Conservation (phyloP, 495 filamentous ascomycete genomes). For the Hypomontagnella submonticulosa region DNA sequence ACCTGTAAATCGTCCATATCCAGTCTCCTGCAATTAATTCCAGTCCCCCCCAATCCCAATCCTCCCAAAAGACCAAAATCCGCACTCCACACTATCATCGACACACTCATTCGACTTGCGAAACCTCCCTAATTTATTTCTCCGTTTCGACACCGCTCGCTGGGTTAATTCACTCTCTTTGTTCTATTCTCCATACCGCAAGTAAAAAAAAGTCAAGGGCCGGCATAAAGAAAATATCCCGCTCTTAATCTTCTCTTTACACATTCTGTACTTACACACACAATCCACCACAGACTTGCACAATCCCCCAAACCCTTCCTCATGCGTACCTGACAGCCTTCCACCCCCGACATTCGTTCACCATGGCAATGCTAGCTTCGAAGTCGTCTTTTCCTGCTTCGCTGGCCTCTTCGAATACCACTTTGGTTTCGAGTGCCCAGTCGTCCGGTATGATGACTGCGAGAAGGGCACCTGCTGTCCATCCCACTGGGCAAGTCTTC, state of each 20-base stretch:
- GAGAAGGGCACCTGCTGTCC: slow-evolving; percentile 65
- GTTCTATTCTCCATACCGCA: slow-evolving; percentile 19
- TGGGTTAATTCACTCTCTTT: slow-evolving; percentile 28
- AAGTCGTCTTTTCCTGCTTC: slow-evolving; percentile 79
- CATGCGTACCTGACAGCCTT: slow-evolving; percentile 40
- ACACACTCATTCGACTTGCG: slow-evolving; percentile 28
- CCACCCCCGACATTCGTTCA: slow-evolving; percentile 33
- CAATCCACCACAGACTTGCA: background rate
- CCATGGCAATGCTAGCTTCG: slow-evolving; percentile 87
- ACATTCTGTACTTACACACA: background rate
- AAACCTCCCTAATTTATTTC: slow-evolving; percentile 39
- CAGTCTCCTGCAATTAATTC: slow-evolving; percentile 36
- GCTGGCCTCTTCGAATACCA: slow-evolving; percentile 66
- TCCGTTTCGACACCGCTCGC: slow-evolving; percentile 22
- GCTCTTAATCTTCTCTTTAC: slow-evolving; percentile 2
- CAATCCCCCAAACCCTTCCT: slow-evolving; percentile 12
- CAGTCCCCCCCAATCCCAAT: slow-evolving; percentile 25
- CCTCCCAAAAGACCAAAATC: slow-evolving; percentile 21
- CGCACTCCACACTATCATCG: slow-evolving; percentile 26
- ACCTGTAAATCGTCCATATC: slow-evolving; percentile 33
- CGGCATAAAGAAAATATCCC: slow-evolving; percentile 17
- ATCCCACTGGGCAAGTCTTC: slow-evolving; percentile 72
- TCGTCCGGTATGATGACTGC: slow-evolving; percentile 63
- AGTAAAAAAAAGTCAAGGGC: slow-evolving; percentile 2
- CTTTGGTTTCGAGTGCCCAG: slow-evolving; percentile 63